A percentile compares a stretch with the other conserved stretches of the same genome.
Evolutionary conservation across 768 basidiomycete species (phyloP).

Genomic region (Kwoniella dejecticola): DNA sequence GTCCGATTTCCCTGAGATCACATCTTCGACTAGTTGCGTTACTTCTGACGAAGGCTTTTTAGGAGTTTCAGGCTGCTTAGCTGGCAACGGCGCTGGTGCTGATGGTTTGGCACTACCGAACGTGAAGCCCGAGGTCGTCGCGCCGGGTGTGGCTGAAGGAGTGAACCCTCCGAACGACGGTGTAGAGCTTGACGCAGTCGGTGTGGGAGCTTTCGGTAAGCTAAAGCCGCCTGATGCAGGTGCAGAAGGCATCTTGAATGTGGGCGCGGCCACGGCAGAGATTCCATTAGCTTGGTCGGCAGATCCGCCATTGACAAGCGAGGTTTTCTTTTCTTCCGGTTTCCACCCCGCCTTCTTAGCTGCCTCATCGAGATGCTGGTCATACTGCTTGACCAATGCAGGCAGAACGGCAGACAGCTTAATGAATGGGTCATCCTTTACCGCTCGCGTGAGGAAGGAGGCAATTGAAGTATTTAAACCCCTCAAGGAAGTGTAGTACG

Average conservation of each 20-base stretch:
- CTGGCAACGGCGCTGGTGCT: slow-evolving; percentile 6
- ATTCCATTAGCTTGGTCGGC: slow-evolving; percentile 4
- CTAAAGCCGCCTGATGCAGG: slow-evolving; percentile 29
- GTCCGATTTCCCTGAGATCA: slow-evolving; percentile 30
- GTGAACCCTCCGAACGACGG: slow-evolving; percentile 26
- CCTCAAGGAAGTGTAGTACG: slow-evolving; percentile 46
- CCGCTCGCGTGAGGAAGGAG: slow-evolving; percentile 36
- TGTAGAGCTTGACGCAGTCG: slow-evolving; percentile 8
- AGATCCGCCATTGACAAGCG: slow-evolving; percentile 9
- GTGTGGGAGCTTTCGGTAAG: slow-evolving; percentile 29
- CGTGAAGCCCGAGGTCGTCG: slow-evolving; percentile 13
- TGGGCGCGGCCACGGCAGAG: neutral
- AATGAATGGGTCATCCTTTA: slow-evolving; percentile 41
- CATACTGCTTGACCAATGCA: slow-evolving; percentile 32
- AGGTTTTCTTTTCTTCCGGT: slow-evolving; percentile 11
- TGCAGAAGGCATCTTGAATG: slow-evolving; percentile 25
- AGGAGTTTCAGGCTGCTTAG: neutral
- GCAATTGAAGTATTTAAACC: slow-evolving; percentile 51
- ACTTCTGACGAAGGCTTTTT: slow-evolving; percentile 36
- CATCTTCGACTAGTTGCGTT: slow-evolving; percentile 34
- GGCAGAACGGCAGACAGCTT: slow-evolving; percentile 37
- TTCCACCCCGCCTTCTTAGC: slow-evolving; percentile 33
- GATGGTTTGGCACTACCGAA: slow-evolving; percentile 26
- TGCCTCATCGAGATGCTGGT: slow-evolving; percentile 23
- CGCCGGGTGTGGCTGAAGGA: slow-evolving; percentile 17